Conservation (phyloP, 73 alveolate species). For the Symbiodinium pilosum region DNA sequence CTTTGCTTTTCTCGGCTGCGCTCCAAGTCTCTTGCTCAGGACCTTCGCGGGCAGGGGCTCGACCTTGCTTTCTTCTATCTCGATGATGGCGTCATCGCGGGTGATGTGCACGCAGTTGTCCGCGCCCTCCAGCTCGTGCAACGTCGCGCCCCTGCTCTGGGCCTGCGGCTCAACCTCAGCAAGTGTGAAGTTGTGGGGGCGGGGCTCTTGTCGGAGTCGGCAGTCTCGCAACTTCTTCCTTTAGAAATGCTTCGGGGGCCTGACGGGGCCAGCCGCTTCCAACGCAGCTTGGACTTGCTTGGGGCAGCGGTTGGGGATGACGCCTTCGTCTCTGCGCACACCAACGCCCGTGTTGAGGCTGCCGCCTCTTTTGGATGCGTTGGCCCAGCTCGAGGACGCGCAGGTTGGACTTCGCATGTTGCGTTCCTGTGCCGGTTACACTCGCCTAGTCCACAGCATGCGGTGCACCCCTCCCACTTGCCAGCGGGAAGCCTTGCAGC, state of each 20-base stretch:
- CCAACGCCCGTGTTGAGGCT: neutral
- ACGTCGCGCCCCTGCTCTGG: neutral
- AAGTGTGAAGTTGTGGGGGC: neutral
- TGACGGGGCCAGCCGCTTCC: constrained; percentile 1
- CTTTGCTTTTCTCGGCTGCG: constrained; percentile 15
- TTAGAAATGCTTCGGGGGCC: neutral
- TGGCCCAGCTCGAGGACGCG: neutral
- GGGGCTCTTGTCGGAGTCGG: neutral
- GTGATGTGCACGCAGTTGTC: neutral
- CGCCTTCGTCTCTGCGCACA: neutral
- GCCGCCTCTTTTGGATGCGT: neutral
- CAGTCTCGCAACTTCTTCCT: neutral
- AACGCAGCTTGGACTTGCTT: neutral
- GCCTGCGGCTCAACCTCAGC: neutral
- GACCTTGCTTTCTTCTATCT: constrained; percentile 48
- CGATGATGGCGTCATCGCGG: constrained; percentile 46
- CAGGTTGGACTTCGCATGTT: neutral
- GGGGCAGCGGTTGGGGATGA: neutral
- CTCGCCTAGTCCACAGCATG: neutral
- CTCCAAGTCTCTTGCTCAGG: neutral
- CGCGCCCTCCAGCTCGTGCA: neutral
- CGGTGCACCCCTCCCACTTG: neutral
- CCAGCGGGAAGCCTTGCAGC: neutral
- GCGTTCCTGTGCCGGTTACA: neutral
- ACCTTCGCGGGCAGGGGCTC: neutral